Evolutionary conservation across 768 basidiomycete species (phyloP).

Genomic region (Porphyrellus cyaneotinctus): DNA sequence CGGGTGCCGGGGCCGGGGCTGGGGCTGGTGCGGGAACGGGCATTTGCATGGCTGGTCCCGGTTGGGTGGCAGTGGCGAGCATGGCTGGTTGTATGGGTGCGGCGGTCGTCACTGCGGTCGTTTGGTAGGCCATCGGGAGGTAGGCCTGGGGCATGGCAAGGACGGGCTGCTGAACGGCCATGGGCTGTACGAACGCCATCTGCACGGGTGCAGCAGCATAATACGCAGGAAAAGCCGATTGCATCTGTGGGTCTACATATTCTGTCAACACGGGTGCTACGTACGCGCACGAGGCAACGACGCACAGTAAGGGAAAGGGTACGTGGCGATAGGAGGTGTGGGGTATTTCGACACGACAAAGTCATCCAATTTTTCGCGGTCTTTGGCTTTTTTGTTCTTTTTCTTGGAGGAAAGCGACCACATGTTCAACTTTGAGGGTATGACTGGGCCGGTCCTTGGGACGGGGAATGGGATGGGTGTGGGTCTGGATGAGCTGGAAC

Average conservation of each 20-base stretch:
- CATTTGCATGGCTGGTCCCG: slow-evolving; percentile 13
- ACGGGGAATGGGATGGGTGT: slow-evolving; percentile 15
- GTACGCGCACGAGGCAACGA: slow-evolving; percentile 1
- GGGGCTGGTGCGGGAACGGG: slow-evolving; percentile 3
- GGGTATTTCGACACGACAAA: slow-evolving; percentile 17
- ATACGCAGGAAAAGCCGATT: slow-evolving; percentile 23
- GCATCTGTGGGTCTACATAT: slow-evolving; percentile 24
- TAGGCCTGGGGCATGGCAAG: slow-evolving; percentile 27
- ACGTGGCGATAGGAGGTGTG: neutral
- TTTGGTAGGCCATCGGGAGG: slow-evolving; percentile 23
- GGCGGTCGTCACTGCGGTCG: slow-evolving; percentile 1
- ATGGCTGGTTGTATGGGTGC: slow-evolving; percentile 13
- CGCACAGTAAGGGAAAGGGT: slow-evolving; percentile 25
- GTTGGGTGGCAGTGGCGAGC: neutral
- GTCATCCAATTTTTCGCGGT: slow-evolving; percentile 16
- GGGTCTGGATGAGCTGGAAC: slow-evolving; percentile 22
- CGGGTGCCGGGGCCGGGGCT: no score
- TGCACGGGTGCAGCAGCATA: slow-evolving; percentile 29
- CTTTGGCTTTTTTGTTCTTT: slow-evolving; percentile 19
- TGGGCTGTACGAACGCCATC: slow-evolving; percentile 21
- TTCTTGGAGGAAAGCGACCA: slow-evolving; percentile 21
- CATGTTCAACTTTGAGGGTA: slow-evolving; percentile 6
- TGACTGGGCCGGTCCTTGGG: slow-evolving; percentile 1
- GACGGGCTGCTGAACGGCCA: slow-evolving; percentile 27
- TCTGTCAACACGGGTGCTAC: slow-evolving; percentile 10